Evolutionary conservation across 2,329 filamentous ascomycete genomes (phyloP).

Genomic region (Penicillium verrucosum): DNA sequence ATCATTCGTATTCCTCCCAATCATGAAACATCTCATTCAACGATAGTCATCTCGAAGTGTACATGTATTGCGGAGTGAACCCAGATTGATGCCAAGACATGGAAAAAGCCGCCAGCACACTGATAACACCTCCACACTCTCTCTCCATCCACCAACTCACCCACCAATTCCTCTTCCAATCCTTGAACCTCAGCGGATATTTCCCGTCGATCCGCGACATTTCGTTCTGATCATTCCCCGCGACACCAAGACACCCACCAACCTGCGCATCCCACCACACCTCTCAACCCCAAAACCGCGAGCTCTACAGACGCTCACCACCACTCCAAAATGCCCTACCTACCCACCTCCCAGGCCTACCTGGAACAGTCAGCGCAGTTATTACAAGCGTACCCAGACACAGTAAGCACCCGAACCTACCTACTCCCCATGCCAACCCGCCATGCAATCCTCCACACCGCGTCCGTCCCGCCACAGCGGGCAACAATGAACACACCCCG

Average conservation of each 20-base stretch:
- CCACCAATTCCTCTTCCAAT: neutral
- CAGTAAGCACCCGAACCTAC: conserved; percentile 53
- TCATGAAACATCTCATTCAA: too few relatives aligned
- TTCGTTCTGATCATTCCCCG: neutral
- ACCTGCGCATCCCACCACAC: neutral
- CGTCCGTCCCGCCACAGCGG: neutral
- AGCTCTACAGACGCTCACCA: conserved; percentile 17
- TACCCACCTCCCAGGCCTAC: conserved; percentile 83
- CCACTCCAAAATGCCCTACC: conserved; percentile 64
- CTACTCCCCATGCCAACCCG: too few relatives aligned
- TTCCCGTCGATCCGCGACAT: neutral
- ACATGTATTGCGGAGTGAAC: neutral
- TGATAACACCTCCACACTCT: conserved; percentile 20
- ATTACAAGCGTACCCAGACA: conserved; percentile 78
- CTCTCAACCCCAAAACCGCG: neutral
- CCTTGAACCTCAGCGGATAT: neutral
- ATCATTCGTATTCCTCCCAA: neutral
- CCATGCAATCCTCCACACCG: neutral
- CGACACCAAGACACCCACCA: neutral
- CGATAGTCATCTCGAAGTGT: neutral
- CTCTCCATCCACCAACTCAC: conserved; percentile 9
- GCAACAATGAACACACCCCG: neutral
- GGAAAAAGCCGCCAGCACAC: conserved; percentile 23
- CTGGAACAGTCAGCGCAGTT: conserved; percentile 82
- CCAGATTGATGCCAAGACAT: conserved; percentile 22